Evolutionary conservation across 805 yeast genomes (phyloP), one percentile per base, ranked within the genome.

Genomic region (Kazachstania viticola): DNA sequence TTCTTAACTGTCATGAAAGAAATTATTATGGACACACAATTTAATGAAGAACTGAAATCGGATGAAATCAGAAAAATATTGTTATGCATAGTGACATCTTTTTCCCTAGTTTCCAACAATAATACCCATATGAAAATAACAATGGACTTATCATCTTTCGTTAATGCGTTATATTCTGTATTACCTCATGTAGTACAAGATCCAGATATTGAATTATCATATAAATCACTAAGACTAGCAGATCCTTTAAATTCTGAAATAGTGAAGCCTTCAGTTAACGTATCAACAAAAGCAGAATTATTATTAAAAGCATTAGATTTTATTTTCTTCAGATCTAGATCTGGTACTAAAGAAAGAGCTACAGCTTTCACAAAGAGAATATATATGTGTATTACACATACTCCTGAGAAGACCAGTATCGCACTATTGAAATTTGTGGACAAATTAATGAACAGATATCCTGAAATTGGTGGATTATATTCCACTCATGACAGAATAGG

Each of bases 1-100:
- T 75, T 91, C 57, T 64, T 91, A 31, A 93, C 79, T 51, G 95
- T 87, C 6, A 66, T 91, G 54, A 68, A 87, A 43, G 97, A 91
- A 55, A 70, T 87, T 16, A 72, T 84, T 53, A 46, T 48, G 9
- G 81, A 70, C 34, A 57, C 61, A 25, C 65, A 62, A 14, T 45
- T 64, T n/a, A n/a, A n/a, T n/a, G 70, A 66, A 7, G 67, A 70
- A 24, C 54, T 64, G 13, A 60, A 67, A 28, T 46, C 65, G 28
- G 53, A 50, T 31, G 73, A 74, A 42, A 65, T 77, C 24, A 72
- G 95, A 41, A 85, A 84, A 40, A 65, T 82, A 0, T 62, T 88
- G 27, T 64, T 91, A 15, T 82, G 95, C 53, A 73, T 85, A 28
- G 84, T 79, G 12, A 88, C 97, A 1, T 83, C 97, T 4, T 88